Conservation (phyloP, 192 early-diverging fungal species). For the Podila epicladia region DNA sequence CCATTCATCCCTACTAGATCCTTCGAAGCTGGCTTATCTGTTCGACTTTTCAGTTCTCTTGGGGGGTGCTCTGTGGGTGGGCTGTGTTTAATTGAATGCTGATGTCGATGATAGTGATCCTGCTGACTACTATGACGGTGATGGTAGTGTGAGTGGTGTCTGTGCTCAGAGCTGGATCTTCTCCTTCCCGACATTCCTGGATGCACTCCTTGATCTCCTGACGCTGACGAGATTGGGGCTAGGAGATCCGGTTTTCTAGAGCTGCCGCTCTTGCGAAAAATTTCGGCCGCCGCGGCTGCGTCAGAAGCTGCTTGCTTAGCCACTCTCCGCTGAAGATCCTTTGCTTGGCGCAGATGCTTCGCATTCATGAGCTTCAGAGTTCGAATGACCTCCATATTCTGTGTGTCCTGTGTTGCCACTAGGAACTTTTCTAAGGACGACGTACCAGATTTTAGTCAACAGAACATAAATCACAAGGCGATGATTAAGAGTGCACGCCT, state of each 20-base stretch:
- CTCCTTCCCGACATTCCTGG: neutral
- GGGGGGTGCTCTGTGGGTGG: too few relatives aligned
- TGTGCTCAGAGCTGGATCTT: neutral
- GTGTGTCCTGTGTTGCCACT: conserved; percentile 36
- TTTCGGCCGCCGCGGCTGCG: conserved; percentile 12
- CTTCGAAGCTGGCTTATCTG: neutral
- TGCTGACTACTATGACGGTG: neutral
- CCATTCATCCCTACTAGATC: neutral
- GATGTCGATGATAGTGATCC: neutral
- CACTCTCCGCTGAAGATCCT: conserved; percentile 67
- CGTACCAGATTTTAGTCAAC: neutral
- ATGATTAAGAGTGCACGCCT: neutral
- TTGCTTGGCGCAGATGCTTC: conserved; percentile 73
- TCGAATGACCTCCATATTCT: conserved; percentile 60
- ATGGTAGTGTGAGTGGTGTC: neutral
- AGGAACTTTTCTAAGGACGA: conserved; percentile 13
- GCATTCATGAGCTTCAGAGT: conserved; percentile 74
- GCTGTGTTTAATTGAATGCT: neutral
- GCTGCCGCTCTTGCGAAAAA: neutral
- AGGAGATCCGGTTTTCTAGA: conserved; percentile 1
- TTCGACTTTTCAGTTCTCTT: too few relatives aligned
- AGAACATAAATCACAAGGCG: neutral
- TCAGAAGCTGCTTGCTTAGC: conserved; percentile 31
- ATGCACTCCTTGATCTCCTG: neutral
- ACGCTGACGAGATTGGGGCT: neutral